Conservation (phyloP, 306 rosid genomes). For the Begonia fuchsioides region DNA sequence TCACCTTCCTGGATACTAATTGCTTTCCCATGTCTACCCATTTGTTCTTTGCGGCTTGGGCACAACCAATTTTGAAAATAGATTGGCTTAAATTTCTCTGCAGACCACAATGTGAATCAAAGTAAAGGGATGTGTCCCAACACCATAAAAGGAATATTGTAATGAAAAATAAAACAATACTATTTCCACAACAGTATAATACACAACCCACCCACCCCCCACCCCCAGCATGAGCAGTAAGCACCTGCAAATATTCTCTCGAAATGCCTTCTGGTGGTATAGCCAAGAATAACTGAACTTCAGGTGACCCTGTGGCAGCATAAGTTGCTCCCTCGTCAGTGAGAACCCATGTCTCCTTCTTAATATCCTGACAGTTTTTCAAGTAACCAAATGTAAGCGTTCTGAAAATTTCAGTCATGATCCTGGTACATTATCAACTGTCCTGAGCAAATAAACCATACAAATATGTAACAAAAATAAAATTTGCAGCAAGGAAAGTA, state of each 20-base stretch:
- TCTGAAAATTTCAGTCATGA: no score
- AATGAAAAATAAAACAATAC: no score
- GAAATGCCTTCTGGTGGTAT: constrained; percentile 74
- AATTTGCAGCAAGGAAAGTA: no score
- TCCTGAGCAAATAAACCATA: no score
- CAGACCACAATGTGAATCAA: constrained; percentile 14
- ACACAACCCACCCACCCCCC: no score
- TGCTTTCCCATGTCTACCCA: constrained; percentile 92
- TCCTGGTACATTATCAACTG: no score
- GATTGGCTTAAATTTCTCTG: constrained; percentile 55
- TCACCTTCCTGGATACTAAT: constrained; percentile 50
- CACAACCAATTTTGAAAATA: constrained; percentile 52
- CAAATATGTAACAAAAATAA: no score
- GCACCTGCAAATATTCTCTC: constrained; percentile 68
- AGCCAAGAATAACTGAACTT: constrained; percentile 50
- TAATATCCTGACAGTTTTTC: constrained; percentile 45
- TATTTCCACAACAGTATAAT: background rate
- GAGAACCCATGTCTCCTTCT: constrained; percentile 56
- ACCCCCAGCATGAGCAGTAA: background rate
- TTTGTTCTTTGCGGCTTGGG: constrained; percentile 77
- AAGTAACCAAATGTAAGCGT: no score
- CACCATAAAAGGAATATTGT: no score
- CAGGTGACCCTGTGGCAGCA: constrained; percentile 61
- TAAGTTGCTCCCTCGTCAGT: constrained; percentile 64
- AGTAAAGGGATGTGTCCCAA: no score